Evolutionary conservation across 805 yeast genomes (phyloP), one percentile per base, ranked within the genome.

Genomic region (Sporopachydermia lactativora): DNA sequence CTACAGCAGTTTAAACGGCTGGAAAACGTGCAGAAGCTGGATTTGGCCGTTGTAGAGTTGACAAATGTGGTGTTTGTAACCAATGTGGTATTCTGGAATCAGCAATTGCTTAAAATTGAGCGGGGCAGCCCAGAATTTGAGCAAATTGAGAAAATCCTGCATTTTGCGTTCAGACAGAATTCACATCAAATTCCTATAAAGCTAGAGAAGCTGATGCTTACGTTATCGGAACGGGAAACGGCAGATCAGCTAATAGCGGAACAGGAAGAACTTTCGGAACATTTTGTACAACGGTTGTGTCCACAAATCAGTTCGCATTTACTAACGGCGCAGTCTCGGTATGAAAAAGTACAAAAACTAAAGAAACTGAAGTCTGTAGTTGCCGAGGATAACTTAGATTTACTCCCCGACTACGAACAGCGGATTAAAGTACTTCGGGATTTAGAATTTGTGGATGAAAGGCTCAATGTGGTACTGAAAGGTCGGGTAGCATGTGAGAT

Each of bases 401-500:
- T 92, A 37, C 65, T 92, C 31, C 97, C 98, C 0, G 96, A 92
- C 54, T 92, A 92, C 54, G 94, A 85, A 52, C 94, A 84, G 57
- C 73, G 98, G 49, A 62, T 92, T 34, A 70, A 69, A 34, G 95
- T 92, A 3, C 65, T 92, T 43, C 71, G 75, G 50, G 73, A 71
- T n/a, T 64, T 86, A n/a, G 83, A 74, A 11, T 92, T 81, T 54
- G 77, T 92, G 35, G 95, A 89, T 52, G 65, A 65, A 4, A 69
- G 74, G 38, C 70, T 81, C 49, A 88, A 84, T 43, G 92, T 83
- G 15, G 52, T 64, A 38, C 64, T 92, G 48, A 88, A 88, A 61
- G 97, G 97, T 24, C 67, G 96, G 45, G 94, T 84, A 38, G 95
- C 94, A 0, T 92, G 95, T 62, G 98, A 92, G 52, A 70, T 84